Evolutionary conservation across 768 basidiomycete genomes (phyloP).

Genomic region (Cystobasidium onofrii): DNA sequence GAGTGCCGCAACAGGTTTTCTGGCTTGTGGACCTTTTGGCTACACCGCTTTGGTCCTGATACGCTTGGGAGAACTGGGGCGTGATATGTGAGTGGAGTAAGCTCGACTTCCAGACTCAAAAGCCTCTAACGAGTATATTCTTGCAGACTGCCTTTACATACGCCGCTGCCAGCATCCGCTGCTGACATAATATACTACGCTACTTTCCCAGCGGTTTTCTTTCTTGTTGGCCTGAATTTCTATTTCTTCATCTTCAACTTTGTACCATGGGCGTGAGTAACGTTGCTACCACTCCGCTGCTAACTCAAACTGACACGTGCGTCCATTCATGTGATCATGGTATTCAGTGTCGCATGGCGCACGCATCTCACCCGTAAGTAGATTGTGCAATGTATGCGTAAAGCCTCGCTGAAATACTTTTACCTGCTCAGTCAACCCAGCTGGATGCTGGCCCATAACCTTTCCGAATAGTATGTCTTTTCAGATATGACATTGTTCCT

Average conservation of each 20-base stretch:
- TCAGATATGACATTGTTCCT: too few species aligned
- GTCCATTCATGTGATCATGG: background rate
- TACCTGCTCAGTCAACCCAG: background rate
- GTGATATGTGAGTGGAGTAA: background rate
- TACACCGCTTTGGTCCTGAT: slow-evolving; percentile 8
- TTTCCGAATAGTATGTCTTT: background rate
- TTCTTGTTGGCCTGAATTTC: background rate
- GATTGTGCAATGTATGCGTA: background rate
- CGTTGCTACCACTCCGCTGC: background rate
- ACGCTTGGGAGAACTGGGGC: background rate
- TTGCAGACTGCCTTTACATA: slow-evolving; percentile 7
- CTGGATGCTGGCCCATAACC: slow-evolving; percentile 1
- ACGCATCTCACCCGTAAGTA: background rate
- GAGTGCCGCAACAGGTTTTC: background rate
- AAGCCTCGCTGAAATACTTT: background rate
- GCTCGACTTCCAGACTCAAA: background rate
- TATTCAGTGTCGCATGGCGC: slow-evolving; percentile 1
- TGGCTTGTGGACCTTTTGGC: slow-evolving; percentile 2
- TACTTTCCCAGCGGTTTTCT: background rate
- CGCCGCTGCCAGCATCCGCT: background rate
- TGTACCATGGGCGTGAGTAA: slow-evolving; percentile 8
- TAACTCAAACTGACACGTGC: background rate
- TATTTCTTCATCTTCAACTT: slow-evolving; percentile 8
- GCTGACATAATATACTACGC: slow-evolving; percentile 4
- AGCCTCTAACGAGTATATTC: background rate